A percentile compares a stretch with the other conserved stretches of the same genome.
These are phyloP conservation scores for Dactylellina leptospora DNA, from an alignment of 2,329 filamentous ascomycete genomes.

Conservation along the genomic window DNA sequence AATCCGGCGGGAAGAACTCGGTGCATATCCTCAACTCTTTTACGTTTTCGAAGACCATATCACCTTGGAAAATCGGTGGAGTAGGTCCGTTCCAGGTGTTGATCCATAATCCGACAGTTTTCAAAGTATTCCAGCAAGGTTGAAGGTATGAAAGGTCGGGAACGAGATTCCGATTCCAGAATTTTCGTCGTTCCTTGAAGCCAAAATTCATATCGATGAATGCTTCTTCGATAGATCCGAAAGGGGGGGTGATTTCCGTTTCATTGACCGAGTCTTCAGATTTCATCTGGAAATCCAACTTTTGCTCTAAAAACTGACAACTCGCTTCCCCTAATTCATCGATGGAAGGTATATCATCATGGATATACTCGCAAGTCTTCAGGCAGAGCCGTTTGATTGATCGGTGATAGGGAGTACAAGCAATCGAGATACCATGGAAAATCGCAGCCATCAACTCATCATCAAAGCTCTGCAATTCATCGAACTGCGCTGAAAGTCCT, in stretches of 20 bases:
- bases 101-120: conserved; percentile 1
- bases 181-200: background rate
- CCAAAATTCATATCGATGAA: conserved; percentile 9
- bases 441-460: background rate
- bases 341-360: background rate
- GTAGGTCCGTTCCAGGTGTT: background rate
- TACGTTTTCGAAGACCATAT: background rate
- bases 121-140: background rate
- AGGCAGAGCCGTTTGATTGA: conserved; percentile 4
- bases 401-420: background rate
- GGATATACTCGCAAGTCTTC: background rate
- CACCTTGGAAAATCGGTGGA: background rate
- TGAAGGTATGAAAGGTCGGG: conserved; percentile 1
- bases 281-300: background rate
- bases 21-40: background rate
- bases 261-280: background rate
- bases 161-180: background rate
- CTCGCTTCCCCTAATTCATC: background rate
- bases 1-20: background rate
- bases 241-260: background rate
- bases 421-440: background rate
- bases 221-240: background rate
- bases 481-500: background rate
- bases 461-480: background rate
- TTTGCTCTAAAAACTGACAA: background rate